These are phyloP conservation scores for Microdochium nivale DNA, from an alignment of 2,329 filamentous ascomycete species.

Conservation along the genomic window DNA sequence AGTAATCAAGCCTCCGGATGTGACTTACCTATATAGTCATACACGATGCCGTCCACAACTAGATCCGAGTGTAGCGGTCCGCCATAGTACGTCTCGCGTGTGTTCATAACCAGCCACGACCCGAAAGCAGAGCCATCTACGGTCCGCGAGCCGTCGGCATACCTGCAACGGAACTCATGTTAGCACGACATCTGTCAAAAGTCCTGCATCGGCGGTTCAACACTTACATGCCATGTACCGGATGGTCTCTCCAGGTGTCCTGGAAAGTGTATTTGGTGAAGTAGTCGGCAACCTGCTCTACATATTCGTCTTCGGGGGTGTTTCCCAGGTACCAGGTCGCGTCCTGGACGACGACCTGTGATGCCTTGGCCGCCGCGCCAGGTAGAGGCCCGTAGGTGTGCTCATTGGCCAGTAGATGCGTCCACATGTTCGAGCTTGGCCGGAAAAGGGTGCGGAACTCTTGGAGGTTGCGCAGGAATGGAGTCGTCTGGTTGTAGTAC, in stretches of 20 bases:
- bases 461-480: conserved; percentile 48
- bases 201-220: conserved; percentile 20
- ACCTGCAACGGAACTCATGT: conserved; percentile 15
- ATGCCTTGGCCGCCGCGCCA: conserved; percentile 27
- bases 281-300: conserved; percentile 46
- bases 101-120: conserved; percentile 57
- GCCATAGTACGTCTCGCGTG: conserved; percentile 52
- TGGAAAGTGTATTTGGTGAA: conserved; percentile 60
- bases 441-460: conserved; percentile 55
- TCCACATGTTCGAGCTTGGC: conserved; percentile 52
- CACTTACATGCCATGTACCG: conserved; percentile 41
- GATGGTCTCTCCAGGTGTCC: conserved; percentile 48
- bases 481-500: conserved; percentile 48
- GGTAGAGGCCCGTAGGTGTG: conserved; percentile 45
- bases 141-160: conserved; percentile 40
- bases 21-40: conserved; percentile 45
- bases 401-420: conserved; percentile 50
- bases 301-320: conserved; percentile 44
- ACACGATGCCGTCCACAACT: conserved; percentile 55
- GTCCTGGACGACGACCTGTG: conserved; percentile 48
- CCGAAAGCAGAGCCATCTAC: conserved; percentile 44
- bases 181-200: conserved; percentile 11
- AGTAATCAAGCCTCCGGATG: background rate
- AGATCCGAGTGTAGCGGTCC: conserved; percentile 56
- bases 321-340: conserved; percentile 54